Evolutionary conservation across 2,329 filamentous ascomycete genomes (phyloP), one percentile per base, ranked within the genome.

Genomic region (Monilinia polystroma): DNA sequence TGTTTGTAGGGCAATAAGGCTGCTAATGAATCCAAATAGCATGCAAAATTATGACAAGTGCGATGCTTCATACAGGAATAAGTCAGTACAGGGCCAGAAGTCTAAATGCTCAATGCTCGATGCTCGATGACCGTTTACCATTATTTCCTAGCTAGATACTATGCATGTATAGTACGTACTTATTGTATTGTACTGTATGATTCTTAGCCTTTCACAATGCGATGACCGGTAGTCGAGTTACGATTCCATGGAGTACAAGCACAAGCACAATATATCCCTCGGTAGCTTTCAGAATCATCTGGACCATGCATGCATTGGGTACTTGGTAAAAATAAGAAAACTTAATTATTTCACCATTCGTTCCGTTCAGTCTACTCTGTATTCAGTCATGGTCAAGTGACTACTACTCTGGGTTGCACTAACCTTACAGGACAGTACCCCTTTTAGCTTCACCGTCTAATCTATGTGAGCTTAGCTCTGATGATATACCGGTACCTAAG

Each of bases 381-480:
- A 29, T 29, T 29, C 32, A 35, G 5, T 35, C 32, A 35, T 35
- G 32, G 32, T 35, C 32, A 35, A 35, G 32, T 35, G 32, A 35
- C 32, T 8, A 35, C 32, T 43, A 43, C 23, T 52, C 32, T 35
- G 32, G 5, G 6, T 8, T 35, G 32, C 7, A 35, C 7, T 35
- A 35, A 35, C 32, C 32, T 35, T 35, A 6, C 32, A 52, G 23
- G 29, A 52, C 47, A 52, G 23, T 52, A 52, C 47, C 47, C 47
- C 47, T 51, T 51, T 26, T 51, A 51, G 47, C 47, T 23, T 51
- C n/a, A 26, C 47, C 47, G 47, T 51, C 47, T 51, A 51, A 51
- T 51, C n/a, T 49, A 26, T 51, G n/a, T 49, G 11, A 23, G n/a
- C 20, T 23, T 51, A 51, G 47, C 47, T 26, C n/a, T 51, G 8